These are phyloP conservation scores for Corymbia maculata DNA, from an alignment of 345 rosid genomes.

Conservation along the genomic window DNA sequence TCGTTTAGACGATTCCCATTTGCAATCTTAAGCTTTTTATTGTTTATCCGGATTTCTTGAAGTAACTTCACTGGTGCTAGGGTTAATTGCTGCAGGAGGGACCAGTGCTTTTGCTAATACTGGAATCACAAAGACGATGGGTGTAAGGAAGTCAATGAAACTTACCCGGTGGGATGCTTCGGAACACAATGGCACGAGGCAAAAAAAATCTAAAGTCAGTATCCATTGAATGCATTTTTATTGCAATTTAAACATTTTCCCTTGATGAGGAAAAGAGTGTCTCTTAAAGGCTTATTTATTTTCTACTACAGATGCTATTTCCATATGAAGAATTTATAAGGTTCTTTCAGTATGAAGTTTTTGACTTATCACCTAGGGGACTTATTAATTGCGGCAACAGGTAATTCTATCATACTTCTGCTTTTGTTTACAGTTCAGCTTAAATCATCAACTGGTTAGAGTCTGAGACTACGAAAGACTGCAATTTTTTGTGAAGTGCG, in stretches of 20 bases:
- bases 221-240: background rate
- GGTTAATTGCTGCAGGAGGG: conserved; percentile 19
- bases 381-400: conserved; percentile 85
- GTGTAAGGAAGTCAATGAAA: conserved; percentile 44
- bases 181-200: conserved; percentile 16
- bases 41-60: background rate
- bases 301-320: conserved; percentile 41
- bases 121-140: conserved; percentile 51
- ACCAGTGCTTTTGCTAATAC: conserved; percentile 20
- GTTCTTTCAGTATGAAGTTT: conserved; percentile 56
- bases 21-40: background rate
- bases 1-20: background rate
- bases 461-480: background rate
- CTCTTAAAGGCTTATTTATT: background rate
- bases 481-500: background rate
- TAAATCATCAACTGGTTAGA: background rate
- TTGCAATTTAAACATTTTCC: background rate
- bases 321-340: conserved; percentile 71
- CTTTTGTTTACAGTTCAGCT: background rate
- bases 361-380: conserved; percentile 67
- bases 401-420: conserved; percentile 9
- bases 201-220: conserved; percentile 41
- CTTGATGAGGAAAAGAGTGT: background rate
- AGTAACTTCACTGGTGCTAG: background rate
- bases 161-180: conserved; percentile 15